These are phyloP conservation scores for Lophiostoma macrostomum DNA, from an alignment of 495 filamentous ascomycete species.

Conservation along the genomic window DNA sequence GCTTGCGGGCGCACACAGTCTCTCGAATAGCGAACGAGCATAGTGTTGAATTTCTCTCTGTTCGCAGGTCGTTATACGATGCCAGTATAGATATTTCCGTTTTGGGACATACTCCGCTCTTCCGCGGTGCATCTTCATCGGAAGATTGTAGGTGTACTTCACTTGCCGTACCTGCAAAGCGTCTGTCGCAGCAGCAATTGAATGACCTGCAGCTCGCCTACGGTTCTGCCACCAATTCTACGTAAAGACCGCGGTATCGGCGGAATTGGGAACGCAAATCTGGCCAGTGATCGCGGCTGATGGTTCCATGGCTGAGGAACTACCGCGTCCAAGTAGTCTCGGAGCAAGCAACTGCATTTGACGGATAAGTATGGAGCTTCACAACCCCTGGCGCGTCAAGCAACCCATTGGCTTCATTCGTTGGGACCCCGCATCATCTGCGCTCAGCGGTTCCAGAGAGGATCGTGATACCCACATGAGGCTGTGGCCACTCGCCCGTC, in stretches of 20 bases:
- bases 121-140: too few species aligned
- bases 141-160: too few species aligned
- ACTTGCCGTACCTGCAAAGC: neutral
- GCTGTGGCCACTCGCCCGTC: slow-evolving; percentile 5
- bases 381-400: neutral
- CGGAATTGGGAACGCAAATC: neutral
- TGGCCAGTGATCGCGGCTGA: neutral
- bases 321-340: slow-evolving; percentile 1
- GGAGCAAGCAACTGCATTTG: slow-evolving; percentile 3
- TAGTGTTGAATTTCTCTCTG: too few species aligned
- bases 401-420: slow-evolving; percentile 17
- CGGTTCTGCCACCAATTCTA: neutral
- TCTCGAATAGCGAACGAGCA: neutral
- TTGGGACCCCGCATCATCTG: slow-evolving; percentile 25
- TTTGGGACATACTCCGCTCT: too few species aligned
- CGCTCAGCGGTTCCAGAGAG: slow-evolving; percentile 14
- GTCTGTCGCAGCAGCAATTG: neutral
- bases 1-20: neutral
- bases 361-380: slow-evolving; percentile 14
- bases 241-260: slow-evolving; percentile 13
- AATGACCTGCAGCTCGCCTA: neutral
- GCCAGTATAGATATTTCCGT: too few species aligned
- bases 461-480: slow-evolving; percentile 12
- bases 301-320: slow-evolving; percentile 7
- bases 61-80: too few species aligned